These are phyloP conservation scores for Tanacetum coccineum DNA, from an alignment of 129 eudicot species.

Conservation along the genomic window DNA sequence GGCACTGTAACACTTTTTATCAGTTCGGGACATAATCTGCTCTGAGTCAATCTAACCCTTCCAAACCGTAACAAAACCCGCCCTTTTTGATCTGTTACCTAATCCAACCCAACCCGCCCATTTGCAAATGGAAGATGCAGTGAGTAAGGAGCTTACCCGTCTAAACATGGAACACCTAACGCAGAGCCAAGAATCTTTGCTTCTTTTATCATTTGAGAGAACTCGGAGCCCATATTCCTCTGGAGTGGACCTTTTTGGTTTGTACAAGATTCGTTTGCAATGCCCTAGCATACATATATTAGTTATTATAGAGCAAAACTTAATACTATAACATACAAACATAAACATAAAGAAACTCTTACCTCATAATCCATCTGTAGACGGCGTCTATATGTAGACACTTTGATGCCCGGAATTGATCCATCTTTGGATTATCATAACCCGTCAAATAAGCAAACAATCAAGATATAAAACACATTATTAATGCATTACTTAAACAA, in stretches of 20 bases:
- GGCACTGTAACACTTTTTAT: background rate
- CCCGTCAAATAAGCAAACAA: conserved; percentile 17
- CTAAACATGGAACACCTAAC: conserved; percentile 90
- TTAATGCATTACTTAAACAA: background rate
- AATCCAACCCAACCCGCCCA: background rate
- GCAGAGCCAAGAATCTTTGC: conserved; percentile 69
- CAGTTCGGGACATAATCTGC: no score
- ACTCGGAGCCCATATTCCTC: conserved; percentile 91
- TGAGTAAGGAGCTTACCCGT: conserved; percentile 58
- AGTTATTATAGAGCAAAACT: background rate
- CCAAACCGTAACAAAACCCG: background rate
- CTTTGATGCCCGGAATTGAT: conserved; percentile 85
- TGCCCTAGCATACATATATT: conserved; percentile 32
- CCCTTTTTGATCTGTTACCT: background rate
- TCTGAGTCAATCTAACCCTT: no score
- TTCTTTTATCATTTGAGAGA: conserved; percentile 90
- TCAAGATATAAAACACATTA: background rate
- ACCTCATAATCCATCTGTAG: conserved; percentile 58
- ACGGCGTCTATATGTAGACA: conserved; percentile 78
- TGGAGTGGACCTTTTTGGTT: conserved; percentile 44
- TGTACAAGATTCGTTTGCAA: conserved; percentile 38
- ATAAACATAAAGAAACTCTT: conserved; percentile 2
- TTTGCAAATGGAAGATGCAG: background rate
- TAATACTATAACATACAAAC: background rate
- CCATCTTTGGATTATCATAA: conserved; percentile 56